These are phyloP conservation scores for Exsudoporus frostii DNA, from an alignment of 768 basidiomycete species.

Conservation along the genomic window DNA sequence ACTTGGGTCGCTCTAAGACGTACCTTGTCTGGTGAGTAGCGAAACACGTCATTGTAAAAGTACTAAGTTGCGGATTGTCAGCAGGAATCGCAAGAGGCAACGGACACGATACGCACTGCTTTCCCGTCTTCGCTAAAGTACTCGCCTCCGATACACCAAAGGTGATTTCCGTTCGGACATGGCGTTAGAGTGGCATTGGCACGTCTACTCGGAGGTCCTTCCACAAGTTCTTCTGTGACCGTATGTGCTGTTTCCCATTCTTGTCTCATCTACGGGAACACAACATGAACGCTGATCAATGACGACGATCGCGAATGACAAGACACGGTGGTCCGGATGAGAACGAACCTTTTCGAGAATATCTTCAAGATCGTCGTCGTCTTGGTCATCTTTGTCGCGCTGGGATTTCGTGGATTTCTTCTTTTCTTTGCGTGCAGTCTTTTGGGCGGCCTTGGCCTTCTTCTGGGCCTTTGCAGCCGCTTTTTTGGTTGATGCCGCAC, in stretches of 20 bases:
- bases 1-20: not conserved
- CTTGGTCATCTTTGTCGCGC: slow-evolving; percentile 53
- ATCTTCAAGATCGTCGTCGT: slow-evolving; percentile 76
- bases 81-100: not conserved
- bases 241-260: slow-evolving; percentile 83
- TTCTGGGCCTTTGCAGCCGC: slow-evolving; percentile 55
- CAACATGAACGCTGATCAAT: not conserved
- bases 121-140: slow-evolving; percentile 85
- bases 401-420: slow-evolving; percentile 49
- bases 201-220: slow-evolving; percentile 77
- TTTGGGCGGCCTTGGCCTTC: slow-evolving; percentile 64
- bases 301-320: not conserved
- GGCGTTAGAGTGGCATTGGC: slow-evolving; percentile 81
- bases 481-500: slow-evolving; percentile 34
- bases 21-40: slow-evolving; percentile 82
- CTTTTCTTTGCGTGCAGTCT: slow-evolving; percentile 65
- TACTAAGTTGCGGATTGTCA: slow-evolving; percentile 42
- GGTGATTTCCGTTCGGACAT: slow-evolving; percentile 75
- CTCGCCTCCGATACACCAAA: slow-evolving; percentile 86
- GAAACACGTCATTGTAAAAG: slow-evolving; percentile 85
- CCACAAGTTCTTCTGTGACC: slow-evolving; percentile 82
- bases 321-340: not conserved
- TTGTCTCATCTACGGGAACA: slow-evolving; percentile 60
- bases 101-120: slow-evolving; percentile 46
- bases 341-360: slow-evolving; percentile 71